These are phyloP conservation scores for Chaetothyriales sp. DNA, from an alignment of 2,329 filamentous ascomycete genomes.

Conservation along the genomic window DNA sequence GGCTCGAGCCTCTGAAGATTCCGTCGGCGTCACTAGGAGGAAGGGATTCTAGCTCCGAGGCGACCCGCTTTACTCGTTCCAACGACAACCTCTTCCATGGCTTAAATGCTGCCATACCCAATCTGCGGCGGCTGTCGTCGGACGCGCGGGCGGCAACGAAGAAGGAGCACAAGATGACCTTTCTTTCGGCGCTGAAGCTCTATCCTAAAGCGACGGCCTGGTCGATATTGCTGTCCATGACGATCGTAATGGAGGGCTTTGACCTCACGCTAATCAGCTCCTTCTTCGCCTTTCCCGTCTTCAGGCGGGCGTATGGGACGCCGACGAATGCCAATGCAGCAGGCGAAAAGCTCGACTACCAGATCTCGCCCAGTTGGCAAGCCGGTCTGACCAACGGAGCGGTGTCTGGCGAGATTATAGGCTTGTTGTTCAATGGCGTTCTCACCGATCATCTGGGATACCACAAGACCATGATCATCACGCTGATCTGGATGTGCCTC, in stretches of 20 bases:
- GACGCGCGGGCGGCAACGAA: conserved; percentile 15
- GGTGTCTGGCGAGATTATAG: conserved; percentile 51
- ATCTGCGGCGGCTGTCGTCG: conserved; percentile 12
- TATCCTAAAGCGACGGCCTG: conserved; percentile 22
- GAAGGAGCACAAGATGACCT: conserved; percentile 19
- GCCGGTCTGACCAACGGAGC: conserved; percentile 44
- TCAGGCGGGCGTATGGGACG: conserved; percentile 21
- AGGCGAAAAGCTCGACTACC: conserved; percentile 27
- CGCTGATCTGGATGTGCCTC: conserved; percentile 39
- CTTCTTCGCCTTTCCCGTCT: conserved; percentile 22
- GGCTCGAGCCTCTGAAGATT: conserved; percentile 8
- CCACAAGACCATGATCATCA: conserved; percentile 48
- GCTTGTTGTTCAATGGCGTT: conserved; percentile 52
- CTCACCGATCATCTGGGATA: conserved; percentile 56
- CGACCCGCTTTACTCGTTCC: conserved; percentile 3
- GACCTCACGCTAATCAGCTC: conserved; percentile 20
- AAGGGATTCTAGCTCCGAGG: neutral
- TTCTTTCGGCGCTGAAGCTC: conserved; percentile 15
- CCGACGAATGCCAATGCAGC: conserved; percentile 23
- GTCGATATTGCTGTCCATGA: conserved; percentile 19
- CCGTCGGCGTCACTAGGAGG: neutral
- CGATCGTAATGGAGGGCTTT: conserved; percentile 22
- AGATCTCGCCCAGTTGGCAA: conserved; percentile 44
- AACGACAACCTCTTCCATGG: conserved; percentile 16
- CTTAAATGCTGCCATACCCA: conserved; percentile 12